phyloP scores from a whole-genome alignment of 345 rosid species.

The thale cress (Arabidopsis thaliana) region DNA sequence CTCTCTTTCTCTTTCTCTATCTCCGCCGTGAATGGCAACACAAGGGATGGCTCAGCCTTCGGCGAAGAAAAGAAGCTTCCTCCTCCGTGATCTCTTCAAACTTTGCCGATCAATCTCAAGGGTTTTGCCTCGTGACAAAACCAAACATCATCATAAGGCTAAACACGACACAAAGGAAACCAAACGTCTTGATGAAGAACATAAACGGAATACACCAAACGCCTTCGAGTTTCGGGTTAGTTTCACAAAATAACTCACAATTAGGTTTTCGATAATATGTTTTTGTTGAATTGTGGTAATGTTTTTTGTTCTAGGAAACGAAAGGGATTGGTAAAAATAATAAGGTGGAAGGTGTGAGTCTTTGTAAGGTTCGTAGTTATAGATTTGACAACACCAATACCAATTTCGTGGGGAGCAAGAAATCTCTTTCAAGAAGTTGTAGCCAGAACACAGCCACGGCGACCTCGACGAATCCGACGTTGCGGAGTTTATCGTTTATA shows the following conservation, averaged over 20 bases:
- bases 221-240: constrained; percentile 5
- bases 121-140: constrained; percentile 45
- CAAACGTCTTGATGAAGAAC: constrained; percentile 24
- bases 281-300: constrained; percentile 1
- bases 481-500: constrained; percentile 31
- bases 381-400: constrained; percentile 36
- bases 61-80: constrained; percentile 45
- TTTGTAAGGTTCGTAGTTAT: constrained; percentile 49
- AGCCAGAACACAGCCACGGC: constrained; percentile 45
- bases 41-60: constrained; percentile 39
- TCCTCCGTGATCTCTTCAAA: constrained; percentile 40
- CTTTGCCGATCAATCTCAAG: constrained; percentile 45
- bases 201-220: background rate
- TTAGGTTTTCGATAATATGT: background rate
- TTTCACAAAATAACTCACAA: background rate
- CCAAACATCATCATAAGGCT: constrained; percentile 10
- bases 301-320: constrained; percentile 20
- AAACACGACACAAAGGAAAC: constrained; percentile 17
- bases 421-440: constrained; percentile 49
- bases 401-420: constrained; percentile 23
- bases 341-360: constrained; percentile 38
- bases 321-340: constrained; percentile 16
- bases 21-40: constrained; percentile 41
- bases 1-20: constrained; percentile 18
- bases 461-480: background rate